Percentiles rank a stretch among this genome's conserved stretches.
Conservation (phyloP, 2,329 filamentous ascomycete genomes). For the Talaromyces amestolkiae region DNA sequence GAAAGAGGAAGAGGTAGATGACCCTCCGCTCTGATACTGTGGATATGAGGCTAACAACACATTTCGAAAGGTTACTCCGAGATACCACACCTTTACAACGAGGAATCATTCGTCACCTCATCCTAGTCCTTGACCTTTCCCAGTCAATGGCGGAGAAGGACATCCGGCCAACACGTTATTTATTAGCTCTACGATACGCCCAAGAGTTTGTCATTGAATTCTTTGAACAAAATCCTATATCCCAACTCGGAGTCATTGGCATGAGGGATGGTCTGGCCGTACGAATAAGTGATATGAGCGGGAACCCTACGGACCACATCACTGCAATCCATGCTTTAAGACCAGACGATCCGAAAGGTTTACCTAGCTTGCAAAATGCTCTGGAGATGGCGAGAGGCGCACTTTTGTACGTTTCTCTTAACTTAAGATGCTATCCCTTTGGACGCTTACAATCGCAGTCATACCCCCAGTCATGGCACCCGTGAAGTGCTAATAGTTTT, state of each 20-base stretch:
- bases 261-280: conserved; percentile 91
- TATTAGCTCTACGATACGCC: conserved; percentile 77
- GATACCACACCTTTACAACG: conserved; percentile 94
- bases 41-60: conserved; percentile 7
- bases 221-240: conserved; percentile 98
- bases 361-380: conserved; percentile 85
- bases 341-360: conserved; percentile 67
- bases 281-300: conserved; percentile 81
- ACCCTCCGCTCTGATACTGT: not conserved
- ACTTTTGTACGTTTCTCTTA: conserved; percentile 61
- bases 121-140: conserved; percentile 87
- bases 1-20: conserved; percentile 68
- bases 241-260: conserved; percentile 85
- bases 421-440: not conserved
- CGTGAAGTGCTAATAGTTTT: conserved; percentile 89
- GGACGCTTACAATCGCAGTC: conserved; percentile 49
- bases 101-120: conserved; percentile 94
- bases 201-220: conserved; percentile 88
- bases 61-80: conserved; percentile 65
- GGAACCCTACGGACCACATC: conserved; percentile 86
- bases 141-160: conserved; percentile 95
- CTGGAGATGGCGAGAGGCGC: conserved; percentile 91
- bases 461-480: conserved; percentile 89
- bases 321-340: conserved; percentile 68
- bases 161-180: conserved; percentile 80